Evolutionary conservation across 2,329 filamentous ascomycete species (phyloP).

Genomic region (Curvularia lunata): DNA sequence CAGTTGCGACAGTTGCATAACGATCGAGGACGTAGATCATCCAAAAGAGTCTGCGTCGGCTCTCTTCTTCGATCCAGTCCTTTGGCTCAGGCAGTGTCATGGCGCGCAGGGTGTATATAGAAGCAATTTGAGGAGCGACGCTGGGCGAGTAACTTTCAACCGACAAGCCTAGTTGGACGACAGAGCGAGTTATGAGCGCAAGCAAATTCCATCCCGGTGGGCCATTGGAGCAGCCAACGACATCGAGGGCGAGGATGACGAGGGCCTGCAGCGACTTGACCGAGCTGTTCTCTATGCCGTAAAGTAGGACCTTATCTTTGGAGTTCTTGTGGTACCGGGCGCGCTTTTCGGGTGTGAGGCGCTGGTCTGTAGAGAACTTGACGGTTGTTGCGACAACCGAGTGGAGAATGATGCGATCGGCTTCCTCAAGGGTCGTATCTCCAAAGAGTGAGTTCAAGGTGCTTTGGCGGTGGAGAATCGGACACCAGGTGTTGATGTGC

Average conservation of each 20-base stretch:
- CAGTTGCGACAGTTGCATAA: slow-evolving; percentile 88
- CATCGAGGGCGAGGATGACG: slow-evolving; percentile 83
- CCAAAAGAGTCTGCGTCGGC: slow-evolving; percentile 85
- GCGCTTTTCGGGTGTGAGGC: slow-evolving; percentile 75
- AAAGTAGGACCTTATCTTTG: slow-evolving; percentile 84
- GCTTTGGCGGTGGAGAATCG: slow-evolving; percentile 83
- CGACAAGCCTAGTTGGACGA: slow-evolving; percentile 84
- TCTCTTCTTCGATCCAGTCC: slow-evolving; percentile 90
- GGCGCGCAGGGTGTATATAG: slow-evolving; percentile 86
- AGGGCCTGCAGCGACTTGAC: slow-evolving; percentile 87
- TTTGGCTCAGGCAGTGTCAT: slow-evolving; percentile 83
- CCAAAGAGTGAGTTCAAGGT: slow-evolving; percentile 85
- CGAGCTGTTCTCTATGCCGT: slow-evolving; percentile 87
- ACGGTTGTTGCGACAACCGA: slow-evolving; percentile 89
- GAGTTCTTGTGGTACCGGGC: slow-evolving; percentile 78
- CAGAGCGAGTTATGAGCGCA: slow-evolving; percentile 84
- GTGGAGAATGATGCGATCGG: slow-evolving; percentile 81
- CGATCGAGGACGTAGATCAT: slow-evolving; percentile 91
- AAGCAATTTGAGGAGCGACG: slow-evolving; percentile 78
- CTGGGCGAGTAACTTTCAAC: slow-evolving; percentile 82
- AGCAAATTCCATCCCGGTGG: slow-evolving; percentile 92
- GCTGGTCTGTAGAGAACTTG: slow-evolving; percentile 78
- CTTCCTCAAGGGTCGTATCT: slow-evolving; percentile 71
- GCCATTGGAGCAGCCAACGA: slow-evolving; percentile 85
- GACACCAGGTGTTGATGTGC: slow-evolving; percentile 74